Evolutionary conservation across 179 eudicot species (phyloP), one percentile per base, ranked within the genome.

Genomic region (Spergularia azorica): DNA sequence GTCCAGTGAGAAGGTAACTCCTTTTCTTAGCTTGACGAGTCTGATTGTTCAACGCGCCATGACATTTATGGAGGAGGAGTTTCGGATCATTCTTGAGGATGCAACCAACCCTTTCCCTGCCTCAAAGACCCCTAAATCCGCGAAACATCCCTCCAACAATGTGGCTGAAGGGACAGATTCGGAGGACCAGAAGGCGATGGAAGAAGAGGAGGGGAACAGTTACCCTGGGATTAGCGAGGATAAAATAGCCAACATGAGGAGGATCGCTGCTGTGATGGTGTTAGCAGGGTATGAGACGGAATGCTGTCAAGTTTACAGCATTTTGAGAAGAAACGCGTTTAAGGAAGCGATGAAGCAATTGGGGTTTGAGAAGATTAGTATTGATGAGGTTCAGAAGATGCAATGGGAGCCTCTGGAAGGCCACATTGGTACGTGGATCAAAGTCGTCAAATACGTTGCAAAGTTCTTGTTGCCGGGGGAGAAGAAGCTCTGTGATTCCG

Each of bases 371-470:
- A 85, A 74, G 71, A 51, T 82, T 0, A 89, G 91, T 81, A 81
- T 85, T 17, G 96, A 94, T 7, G 96, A 94, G 14, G 81, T 84
- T 1, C 91, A 86, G 38, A 85, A 79, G 72, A 84, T 92, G 92
- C 80, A 83, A 1, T 89, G 95, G 98, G 93, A 90, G 50, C 0
- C 79, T 3, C 77, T 94, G 5, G 97, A 94, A 56, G 77, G 84
- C 16, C 88, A 86, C 51, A 84, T 94, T 20, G 75, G 79, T 5
- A 78, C 80, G 26, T 94, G 98, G 98, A 85, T 84, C 65, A 87
- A 79, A 54, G 76, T 84, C 2, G 84, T 88, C 39, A 88, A 85
- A 59, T 83, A 82, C 8, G 89, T 86, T 16, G 81, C 92, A 0
- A 77, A 36, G 26, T 70, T 75, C 3, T 83, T 89, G 38, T 82